phyloP scores from a whole-genome alignment of 768 basidiomycete species.

The Strobilomyces dryophilus region DNA sequence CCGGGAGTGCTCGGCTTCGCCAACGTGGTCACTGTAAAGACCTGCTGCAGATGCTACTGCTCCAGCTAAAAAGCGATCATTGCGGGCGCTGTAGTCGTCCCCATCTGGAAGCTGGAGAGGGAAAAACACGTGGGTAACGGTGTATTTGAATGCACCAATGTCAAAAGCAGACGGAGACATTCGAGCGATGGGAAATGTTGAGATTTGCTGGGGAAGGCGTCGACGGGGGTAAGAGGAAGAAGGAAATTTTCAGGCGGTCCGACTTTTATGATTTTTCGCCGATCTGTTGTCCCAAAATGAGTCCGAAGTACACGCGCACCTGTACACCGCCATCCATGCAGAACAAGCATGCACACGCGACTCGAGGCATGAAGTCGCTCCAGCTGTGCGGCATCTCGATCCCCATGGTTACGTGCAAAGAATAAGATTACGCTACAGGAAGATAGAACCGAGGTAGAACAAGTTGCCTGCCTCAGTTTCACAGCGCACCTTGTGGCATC shows the following conservation, averaged over 20 bases:
- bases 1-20: background rate
- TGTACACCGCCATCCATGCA: background rate
- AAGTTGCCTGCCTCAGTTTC: too few relatives aligned
- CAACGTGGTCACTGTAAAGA: background rate
- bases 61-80: background rate
- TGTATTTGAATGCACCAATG: background rate
- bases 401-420: too few relatives aligned
- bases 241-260: background rate
- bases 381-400: background rate
- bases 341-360: background rate
- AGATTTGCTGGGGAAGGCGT: background rate
- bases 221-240: background rate
- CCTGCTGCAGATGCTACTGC: background rate
- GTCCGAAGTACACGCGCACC: background rate
- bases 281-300: background rate
- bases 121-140: background rate
- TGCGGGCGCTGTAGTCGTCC: constrained; percentile 3
- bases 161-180: constrained; percentile 7
- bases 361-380: background rate
- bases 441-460: too few relatives aligned
- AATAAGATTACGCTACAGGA: too few relatives aligned
- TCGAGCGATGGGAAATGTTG: background rate
- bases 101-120: background rate
- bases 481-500: too few relatives aligned
- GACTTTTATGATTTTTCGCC: background rate